Evolutionary conservation across 768 basidiomycete species (phyloP), one percentile per base, ranked within the genome.

Genomic region (Boletellus ananas): DNA sequence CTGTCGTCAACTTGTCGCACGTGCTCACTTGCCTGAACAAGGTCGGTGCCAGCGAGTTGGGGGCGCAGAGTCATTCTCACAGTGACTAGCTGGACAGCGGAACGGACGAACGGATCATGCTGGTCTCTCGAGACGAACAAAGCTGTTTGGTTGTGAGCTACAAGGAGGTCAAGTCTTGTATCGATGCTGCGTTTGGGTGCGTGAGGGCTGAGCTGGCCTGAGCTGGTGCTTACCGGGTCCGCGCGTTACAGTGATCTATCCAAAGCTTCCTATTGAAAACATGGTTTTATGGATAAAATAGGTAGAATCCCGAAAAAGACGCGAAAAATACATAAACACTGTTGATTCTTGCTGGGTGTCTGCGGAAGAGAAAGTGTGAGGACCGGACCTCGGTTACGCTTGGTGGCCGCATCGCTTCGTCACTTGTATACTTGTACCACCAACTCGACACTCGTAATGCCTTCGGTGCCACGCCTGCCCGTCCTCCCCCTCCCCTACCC

Each of bases 21-120:
- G 94, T 99, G 11, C 72, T 99, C 20, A 81, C 86, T 2, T 93
- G 90, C 62, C 72, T 99, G 56, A 98, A 94, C 77, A 99, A 98
- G 82, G 91, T 87, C 36, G 34, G 75, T 69, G 6, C 12, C 23
- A 46, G 31, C 27, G 8, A 8, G 17, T 35, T 23, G 21, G 34
- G 6, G 18, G 13, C 17, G 29, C 35, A 13, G 40, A 7, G 14
- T 47, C 33, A 44, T 39, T 45, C 23, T 12, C 35, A 49, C 11
- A 29, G 43, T 45, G 11, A 17, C 29, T 55, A 95, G 91, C 81
- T 98, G 44, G 96, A 99, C 65, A 85, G 86, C 8, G 95, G 94
- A 6, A 81, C 87, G 13, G 95, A 98, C 38, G 96, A 99, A 66
- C 85, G 85, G 54, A 76, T 99, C 56, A 95, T 97, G 94, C 79